Conservation (phyloP, 192 early-diverging fungal species). For the Coemansia sp. region DNA sequence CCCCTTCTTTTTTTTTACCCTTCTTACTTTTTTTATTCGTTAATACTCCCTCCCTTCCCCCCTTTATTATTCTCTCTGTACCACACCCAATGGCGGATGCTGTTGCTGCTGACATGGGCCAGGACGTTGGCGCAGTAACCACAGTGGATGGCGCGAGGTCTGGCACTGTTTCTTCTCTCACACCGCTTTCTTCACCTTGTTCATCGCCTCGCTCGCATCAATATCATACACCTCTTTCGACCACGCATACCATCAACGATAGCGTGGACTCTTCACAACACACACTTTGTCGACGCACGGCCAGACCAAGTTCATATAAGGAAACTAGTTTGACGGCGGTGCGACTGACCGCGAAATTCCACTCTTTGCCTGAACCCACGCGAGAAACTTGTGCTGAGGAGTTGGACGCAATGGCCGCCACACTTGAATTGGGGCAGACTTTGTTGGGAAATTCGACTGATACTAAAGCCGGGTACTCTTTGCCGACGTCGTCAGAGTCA, state of each 20-base stretch:
- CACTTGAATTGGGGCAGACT: not conserved
- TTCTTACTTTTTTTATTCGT: not conserved
- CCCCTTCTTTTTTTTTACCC: constrained; percentile 2
- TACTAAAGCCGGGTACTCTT: not conserved
- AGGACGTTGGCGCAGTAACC: constrained; percentile 1
- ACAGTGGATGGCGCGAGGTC: not conserved
- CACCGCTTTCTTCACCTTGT: not conserved
- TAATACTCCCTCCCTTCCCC: not conserved
- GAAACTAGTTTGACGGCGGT: not conserved
- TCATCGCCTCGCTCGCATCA: not conserved
- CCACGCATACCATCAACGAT: not conserved
- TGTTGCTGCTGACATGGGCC: not conserved
- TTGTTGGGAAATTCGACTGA: not conserved
- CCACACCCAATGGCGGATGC: not conserved
- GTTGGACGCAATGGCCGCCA: not conserved
- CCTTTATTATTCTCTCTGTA: not conserved
- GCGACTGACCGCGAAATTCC: constrained; percentile 2
- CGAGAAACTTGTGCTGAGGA: not conserved
- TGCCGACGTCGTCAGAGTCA: not conserved
- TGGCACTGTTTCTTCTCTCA: not conserved
- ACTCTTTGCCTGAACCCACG: not conserved
- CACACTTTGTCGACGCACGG: not conserved
- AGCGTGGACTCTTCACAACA: not conserved
- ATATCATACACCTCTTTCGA: not conserved
- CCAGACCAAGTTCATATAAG: not conserved